These are phyloP conservation scores for Mentha longifolia DNA, from an alignment of 257 asterid species.

Conservation along the genomic window DNA sequence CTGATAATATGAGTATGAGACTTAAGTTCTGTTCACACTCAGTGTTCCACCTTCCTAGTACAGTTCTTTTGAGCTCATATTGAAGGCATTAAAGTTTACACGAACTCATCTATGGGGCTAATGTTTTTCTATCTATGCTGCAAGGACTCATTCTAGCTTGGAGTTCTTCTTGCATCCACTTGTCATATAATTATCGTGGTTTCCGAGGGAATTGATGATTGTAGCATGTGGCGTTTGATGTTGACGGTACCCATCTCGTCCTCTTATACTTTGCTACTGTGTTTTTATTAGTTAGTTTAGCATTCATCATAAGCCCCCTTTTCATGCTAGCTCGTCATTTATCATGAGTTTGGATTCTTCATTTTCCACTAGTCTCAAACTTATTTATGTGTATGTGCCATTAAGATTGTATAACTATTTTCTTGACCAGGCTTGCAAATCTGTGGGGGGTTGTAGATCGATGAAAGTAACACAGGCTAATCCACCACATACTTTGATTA, in stretches of 20 bases:
- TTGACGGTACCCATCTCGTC: constrained; percentile 60
- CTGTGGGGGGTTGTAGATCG: neutral
- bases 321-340: neutral
- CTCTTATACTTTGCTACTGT: constrained; percentile 5
- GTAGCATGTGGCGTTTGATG: constrained; percentile 93
- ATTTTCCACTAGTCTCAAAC: neutral
- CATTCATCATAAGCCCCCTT: constrained; percentile 2
- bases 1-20: neutral
- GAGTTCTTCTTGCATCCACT: constrained; percentile 79
- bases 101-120: constrained; percentile 36
- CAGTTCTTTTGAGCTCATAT: neutral
- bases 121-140: constrained; percentile 46
- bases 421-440: neutral
- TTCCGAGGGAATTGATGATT: constrained; percentile 83
- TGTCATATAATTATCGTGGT: constrained; percentile 85
- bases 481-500: neutral
- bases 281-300: constrained; percentile 2
- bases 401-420: neutral
- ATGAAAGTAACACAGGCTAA: neutral
- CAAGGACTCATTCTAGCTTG: constrained; percentile 91
- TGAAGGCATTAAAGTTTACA: constrained; percentile 23
- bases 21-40: neutral
- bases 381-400: neutral
- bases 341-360: neutral
- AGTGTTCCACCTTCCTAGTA: neutral